Evolutionary conservation across 306 rosid species (phyloP).

Genomic region (Comarum palustre): DNA sequence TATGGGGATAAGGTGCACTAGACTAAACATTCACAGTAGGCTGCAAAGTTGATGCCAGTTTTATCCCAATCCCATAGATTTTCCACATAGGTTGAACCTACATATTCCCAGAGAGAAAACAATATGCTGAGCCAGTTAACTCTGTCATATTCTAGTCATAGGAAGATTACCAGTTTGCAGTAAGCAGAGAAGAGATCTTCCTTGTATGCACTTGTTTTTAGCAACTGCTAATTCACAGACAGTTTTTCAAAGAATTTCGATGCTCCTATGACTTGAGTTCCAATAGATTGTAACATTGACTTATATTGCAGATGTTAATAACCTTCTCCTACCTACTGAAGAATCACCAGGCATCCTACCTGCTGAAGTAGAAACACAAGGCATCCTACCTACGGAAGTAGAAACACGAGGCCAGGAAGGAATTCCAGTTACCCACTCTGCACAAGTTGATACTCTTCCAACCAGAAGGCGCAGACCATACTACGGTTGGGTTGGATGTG

Average conservation of each 20-base stretch:
- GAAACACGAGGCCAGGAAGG: neutral
- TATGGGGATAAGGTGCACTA: neutral
- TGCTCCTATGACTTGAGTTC: neutral
- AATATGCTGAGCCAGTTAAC: neutral
- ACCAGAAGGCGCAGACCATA: constrained; percentile 28
- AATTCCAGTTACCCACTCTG: constrained; percentile 17
- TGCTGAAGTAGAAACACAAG: constrained; percentile 12
- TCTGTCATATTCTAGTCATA: neutral
- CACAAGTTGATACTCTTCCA: constrained; percentile 8
- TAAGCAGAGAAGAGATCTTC: neutral
- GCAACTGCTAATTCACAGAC: neutral
- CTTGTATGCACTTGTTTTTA: neutral
- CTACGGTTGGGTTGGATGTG: constrained; percentile 47
- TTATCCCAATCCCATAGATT: neutral
- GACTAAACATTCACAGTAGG: neutral
- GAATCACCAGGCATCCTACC: neutral
- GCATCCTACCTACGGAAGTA: constrained; percentile 5
- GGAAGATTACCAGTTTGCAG: neutral
- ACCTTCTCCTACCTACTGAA: constrained; percentile 6
- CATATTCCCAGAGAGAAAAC: neutral
- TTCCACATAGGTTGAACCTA: neutral
- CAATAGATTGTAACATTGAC: neutral
- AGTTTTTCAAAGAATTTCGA: neutral
- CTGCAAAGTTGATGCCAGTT: neutral
- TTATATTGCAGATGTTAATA: constrained; percentile 29